These are phyloP conservation scores for Pythium insidiosum DNA, from an alignment of 352 stramenopile species.

Conservation along the genomic window DNA sequence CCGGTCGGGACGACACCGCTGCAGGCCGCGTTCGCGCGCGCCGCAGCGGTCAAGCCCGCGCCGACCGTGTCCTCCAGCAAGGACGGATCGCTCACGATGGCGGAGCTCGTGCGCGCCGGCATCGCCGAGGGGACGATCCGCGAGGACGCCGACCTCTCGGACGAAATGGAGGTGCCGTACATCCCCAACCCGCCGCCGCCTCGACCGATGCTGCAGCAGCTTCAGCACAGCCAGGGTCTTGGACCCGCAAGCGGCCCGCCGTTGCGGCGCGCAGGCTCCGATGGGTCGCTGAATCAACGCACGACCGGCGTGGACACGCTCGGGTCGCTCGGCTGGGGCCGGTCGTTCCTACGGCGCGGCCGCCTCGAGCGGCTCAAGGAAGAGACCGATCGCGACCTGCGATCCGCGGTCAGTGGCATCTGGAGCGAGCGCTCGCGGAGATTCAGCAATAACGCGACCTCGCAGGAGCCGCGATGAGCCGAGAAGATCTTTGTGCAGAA, in stretches of 20 bases:
- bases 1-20: background rate
- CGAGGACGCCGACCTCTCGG: background rate
- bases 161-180: constrained; percentile 4
- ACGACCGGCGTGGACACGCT: background rate
- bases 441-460: too few species aligned
- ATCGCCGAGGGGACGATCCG: constrained; percentile 1
- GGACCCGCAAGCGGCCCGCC: background rate
- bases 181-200: background rate
- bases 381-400: constrained; percentile 10
- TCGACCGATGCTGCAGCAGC: background rate
- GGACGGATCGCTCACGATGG: background rate
- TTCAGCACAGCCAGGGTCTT: too few species aligned
- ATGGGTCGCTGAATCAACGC: background rate
- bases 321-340: background rate
- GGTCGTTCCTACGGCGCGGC: constrained; percentile 7
- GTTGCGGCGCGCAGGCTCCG: constrained; percentile 2
- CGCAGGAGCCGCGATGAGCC: too few species aligned
- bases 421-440: constrained; percentile 11
- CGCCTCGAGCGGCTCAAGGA: constrained; percentile 7
- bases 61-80: background rate
- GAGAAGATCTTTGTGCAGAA: too few species aligned
- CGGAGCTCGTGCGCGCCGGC: constrained; percentile 3
- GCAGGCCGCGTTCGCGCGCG: background rate
- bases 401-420: constrained; percentile 10
- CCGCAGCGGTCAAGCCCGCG: background rate